phyloP scores from a whole-genome alignment of 495 filamentous ascomycete genomes.

The Xylaria palmicola region DNA sequence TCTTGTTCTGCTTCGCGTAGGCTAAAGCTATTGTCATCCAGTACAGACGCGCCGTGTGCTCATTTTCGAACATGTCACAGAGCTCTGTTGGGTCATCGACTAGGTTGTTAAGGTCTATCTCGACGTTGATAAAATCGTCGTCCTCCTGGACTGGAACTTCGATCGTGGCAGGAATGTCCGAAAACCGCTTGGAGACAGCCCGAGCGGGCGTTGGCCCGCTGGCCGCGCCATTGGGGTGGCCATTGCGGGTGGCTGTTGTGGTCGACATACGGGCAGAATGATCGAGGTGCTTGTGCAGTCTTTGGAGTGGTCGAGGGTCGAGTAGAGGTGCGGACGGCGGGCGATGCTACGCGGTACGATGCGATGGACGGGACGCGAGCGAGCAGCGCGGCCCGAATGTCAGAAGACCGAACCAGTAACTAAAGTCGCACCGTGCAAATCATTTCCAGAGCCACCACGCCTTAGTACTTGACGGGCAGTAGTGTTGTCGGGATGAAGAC shows the following conservation, averaged over 20 bases:
- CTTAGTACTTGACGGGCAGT: neutral
- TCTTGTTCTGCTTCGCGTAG: conserved; percentile 93
- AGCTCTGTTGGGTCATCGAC: conserved; percentile 95
- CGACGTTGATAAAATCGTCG: conserved; percentile 80
- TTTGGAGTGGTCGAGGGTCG: neutral
- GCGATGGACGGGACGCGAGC: neutral
- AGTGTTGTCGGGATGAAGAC: neutral
- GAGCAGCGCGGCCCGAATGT: neutral
- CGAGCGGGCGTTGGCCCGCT: conserved; percentile 17
- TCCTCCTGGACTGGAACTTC: conserved; percentile 84
- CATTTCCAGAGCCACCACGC: conserved; percentile 3
- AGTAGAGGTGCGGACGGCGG: neutral
- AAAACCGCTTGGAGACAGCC: conserved; percentile 62
- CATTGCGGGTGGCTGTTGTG: conserved; percentile 35
- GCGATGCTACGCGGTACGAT: neutral
- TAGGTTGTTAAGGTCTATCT: conserved; percentile 86
- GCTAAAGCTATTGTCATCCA: conserved; percentile 96
- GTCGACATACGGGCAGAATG: conserved; percentile 6
- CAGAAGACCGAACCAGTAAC: conserved; percentile 14
- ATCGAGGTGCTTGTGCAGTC: neutral
- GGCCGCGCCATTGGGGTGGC: conserved; percentile 30
- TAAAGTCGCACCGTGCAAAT: conserved; percentile 1
- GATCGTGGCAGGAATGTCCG: conserved; percentile 83
- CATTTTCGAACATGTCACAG: conserved; percentile 89
- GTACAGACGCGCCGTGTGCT: conserved; percentile 78